These are phyloP conservation scores for Tanacetum coccineum DNA, from an alignment of 129 eudicot genomes.

Conservation along the genomic window DNA sequence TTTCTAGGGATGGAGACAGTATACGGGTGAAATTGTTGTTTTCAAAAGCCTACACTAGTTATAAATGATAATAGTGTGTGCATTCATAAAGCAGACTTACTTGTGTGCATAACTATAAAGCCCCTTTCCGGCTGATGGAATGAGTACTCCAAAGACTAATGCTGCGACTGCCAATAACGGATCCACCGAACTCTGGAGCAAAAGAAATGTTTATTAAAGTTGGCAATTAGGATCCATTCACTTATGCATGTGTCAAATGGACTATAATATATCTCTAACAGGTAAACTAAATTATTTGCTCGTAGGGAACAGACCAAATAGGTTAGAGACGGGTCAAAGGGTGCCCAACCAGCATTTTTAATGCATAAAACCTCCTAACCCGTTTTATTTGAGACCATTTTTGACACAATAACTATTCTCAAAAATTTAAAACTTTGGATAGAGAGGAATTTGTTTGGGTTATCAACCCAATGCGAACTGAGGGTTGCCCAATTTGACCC, in stretches of 20 bases:
- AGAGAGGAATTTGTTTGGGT: background rate
- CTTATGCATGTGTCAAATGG: background rate
- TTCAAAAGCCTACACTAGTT: background rate
- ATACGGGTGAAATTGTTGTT: background rate
- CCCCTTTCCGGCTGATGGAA: slow-evolving; percentile 44
- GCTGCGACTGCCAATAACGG: slow-evolving; percentile 71
- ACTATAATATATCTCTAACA: background rate
- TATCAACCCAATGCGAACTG: background rate
- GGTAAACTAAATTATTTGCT: background rate
- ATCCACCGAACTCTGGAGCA: slow-evolving; percentile 72
- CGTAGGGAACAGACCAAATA: background rate
- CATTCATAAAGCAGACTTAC: slow-evolving; percentile 33
- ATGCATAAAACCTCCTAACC: background rate
- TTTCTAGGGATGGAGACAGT: background rate
- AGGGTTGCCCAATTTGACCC: background rate
- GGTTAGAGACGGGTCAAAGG: background rate
- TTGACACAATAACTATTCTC: background rate
- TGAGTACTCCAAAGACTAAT: slow-evolving; percentile 46
- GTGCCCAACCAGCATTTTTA: too few species aligned
- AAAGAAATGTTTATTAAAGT: background rate
- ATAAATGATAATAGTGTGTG: background rate
- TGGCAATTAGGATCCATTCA: background rate
- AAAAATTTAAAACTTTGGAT: background rate
- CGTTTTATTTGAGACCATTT: background rate
- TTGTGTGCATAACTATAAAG: slow-evolving; percentile 33